Evolutionary conservation across 345 rosid genomes (phyloP).

Genomic region (Eucalyptus camaldulensis): DNA sequence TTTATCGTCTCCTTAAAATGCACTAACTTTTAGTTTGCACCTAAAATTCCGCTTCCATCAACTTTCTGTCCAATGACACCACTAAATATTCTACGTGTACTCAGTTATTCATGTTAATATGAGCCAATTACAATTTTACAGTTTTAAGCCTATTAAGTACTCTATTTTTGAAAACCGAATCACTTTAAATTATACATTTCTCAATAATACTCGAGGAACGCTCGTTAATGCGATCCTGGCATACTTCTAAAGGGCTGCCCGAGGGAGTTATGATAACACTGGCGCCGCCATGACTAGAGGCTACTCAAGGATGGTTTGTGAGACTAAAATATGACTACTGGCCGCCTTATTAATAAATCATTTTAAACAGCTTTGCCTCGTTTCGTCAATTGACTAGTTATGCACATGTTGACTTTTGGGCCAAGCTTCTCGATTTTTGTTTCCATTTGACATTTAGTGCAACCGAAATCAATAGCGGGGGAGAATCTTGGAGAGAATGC

Average conservation of each 20-base stretch:
- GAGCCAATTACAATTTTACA: neutral
- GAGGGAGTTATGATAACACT: neutral
- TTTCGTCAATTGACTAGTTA: neutral
- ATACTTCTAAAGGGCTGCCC: neutral
- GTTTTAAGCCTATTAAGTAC: neutral
- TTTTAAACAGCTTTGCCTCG: neutral
- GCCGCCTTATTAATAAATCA: neutral
- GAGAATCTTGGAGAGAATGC: neutral
- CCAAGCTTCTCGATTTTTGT: neutral
- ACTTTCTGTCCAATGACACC: neutral
- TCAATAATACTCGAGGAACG: neutral
- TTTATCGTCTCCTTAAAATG: neutral
- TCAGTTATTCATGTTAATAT: too few species aligned
- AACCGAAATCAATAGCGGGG: neutral
- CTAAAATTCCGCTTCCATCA: accelerated
- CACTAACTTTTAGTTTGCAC: neutral
- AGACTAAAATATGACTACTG: neutral
- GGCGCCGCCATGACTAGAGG: neutral
- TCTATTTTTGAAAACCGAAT: neutral
- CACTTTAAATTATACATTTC: neutral
- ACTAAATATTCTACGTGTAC: too few species aligned
- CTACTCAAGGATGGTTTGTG: neutral
- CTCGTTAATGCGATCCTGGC: too few species aligned
- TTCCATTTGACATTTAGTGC: neutral
- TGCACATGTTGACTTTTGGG: neutral